Evolutionary conservation across 139 green algal genomes (phyloP), one percentile per base, ranked within the genome.

Genomic region (Ettlia oleoabundans): DNA sequence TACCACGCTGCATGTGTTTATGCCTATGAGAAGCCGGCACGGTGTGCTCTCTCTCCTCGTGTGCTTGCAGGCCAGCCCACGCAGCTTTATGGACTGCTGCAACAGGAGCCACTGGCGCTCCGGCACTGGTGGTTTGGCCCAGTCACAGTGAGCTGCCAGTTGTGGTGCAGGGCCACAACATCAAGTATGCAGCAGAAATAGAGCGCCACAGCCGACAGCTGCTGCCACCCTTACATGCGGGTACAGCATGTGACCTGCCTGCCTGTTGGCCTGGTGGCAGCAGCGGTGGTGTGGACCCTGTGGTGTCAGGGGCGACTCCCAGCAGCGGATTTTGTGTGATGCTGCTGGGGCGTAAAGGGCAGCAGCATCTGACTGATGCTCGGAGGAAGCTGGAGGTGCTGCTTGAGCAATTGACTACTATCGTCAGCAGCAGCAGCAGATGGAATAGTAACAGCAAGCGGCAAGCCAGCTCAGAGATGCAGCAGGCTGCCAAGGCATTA

Each of bases 171-270:
- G 28, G 35, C 35, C 37, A 35, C 53, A 68, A 52, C 73, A 69
- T 47, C 13, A 37, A 22, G 33, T 80, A 61, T 35, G 52, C 53
- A 55, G 73, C 73, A 53, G 73, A 47, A 35, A 7, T 80, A 13
- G 53, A 8, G 73, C 73, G 37, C 22, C 71, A 78, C 28, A 2
- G 28, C 8, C 4, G 13, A 51, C 71, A 41, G 33, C 5, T 35
- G 15, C 32, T 67, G 6, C 53, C 15, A 30, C 47, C 35, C 21
- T 30, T 65, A 33, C 22, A 47, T 8, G 18, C 71, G 8, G 21
- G 13, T 21, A 24, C 71, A 22, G 47, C 47, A 4, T 4, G 15
- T 9, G 40, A 47, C 6, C 71, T 78, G 71, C 2, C 30, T 35
- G 71, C 71, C 32, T 65, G 51, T 33, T 32, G 43, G 10, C 40